Conservation (phyloP, 2,329 filamentous ascomycete species). For the Clonostachys rosea region DNA sequence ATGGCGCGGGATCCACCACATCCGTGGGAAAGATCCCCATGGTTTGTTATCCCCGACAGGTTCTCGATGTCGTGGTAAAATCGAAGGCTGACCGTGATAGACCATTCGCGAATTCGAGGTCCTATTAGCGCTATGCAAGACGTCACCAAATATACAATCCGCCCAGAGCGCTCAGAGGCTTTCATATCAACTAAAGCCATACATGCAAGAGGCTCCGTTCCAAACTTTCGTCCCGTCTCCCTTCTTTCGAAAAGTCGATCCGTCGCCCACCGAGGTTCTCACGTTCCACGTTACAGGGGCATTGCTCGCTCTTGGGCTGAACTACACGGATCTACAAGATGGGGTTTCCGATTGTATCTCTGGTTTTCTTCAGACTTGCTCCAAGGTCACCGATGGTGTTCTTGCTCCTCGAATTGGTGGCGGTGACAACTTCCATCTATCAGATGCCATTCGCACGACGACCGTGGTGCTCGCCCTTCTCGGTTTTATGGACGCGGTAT, state of each 20-base stretch:
- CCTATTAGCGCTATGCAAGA: constrained; percentile 84
- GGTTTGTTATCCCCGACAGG: constrained; percentile 33
- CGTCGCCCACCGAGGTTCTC: constrained; percentile 83
- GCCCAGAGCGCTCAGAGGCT: constrained; percentile 72
- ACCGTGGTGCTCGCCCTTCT: constrained; percentile 81
- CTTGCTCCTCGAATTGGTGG: constrained; percentile 48
- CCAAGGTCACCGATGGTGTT: constrained; percentile 52
- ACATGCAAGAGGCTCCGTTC: constrained; percentile 78
- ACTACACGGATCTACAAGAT: constrained; percentile 65
- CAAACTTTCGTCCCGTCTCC: constrained; percentile 78
- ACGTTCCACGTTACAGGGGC: constrained; percentile 76
- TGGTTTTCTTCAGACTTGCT: constrained; percentile 69
- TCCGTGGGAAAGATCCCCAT: constrained; percentile 54
- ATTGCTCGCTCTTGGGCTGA: constrained; percentile 73
- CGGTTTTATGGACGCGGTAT: constrained; percentile 82
- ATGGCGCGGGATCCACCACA: constrained; percentile 37
- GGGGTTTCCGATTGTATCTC: constrained; percentile 63
- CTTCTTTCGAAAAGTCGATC: constrained; percentile 76
- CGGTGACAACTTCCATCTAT: constrained; percentile 53
- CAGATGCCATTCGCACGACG: constrained; percentile 65
- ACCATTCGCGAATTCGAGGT: constrained; percentile 89
- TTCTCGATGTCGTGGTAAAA: constrained; percentile 8
- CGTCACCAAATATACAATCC: constrained; percentile 70
- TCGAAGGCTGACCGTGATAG: constrained; percentile 33
- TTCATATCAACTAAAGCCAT: constrained; percentile 73